A percentile compares a stretch with the other conserved stretches of the same genome.
Conservation (phyloP, 805 yeast genomes). For the Candida railenensis region DNA sequence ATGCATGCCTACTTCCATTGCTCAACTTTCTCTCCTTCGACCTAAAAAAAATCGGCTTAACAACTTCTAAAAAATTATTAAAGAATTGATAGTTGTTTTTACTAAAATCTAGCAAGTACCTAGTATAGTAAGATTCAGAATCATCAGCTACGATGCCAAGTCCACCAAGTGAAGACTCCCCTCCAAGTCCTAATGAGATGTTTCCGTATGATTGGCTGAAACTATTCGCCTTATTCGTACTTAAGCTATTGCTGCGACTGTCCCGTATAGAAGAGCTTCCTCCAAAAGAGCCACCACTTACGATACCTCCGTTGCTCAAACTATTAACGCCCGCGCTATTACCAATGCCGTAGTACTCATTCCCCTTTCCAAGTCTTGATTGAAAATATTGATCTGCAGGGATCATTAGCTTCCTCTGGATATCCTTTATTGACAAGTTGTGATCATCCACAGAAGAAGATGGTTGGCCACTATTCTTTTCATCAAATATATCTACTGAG, state of each 20-base stretch:
- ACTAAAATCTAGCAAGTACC: constrained; percentile 18
- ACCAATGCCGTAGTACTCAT: neutral
- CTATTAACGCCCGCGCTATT: neutral
- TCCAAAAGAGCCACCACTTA: neutral
- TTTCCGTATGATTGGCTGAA: neutral
- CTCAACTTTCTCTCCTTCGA: constrained; percentile 21
- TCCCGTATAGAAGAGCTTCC: neutral
- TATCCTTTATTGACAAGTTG: constrained; percentile 17
- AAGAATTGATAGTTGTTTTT: constrained; percentile 18
- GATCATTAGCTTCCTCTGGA: constrained; percentile 28
- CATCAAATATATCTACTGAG: constrained; percentile 17
- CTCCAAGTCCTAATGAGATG: neutral
- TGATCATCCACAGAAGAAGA: constrained; percentile 14
- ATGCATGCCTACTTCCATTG: constrained; percentile 21
- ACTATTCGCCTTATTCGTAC: neutral
- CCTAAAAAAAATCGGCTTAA: constrained; percentile 24
- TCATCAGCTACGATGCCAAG: constrained; percentile 17
- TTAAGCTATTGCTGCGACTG: neutral
- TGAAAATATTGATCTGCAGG: constrained; percentile 37
- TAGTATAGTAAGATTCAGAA: constrained; percentile 9
- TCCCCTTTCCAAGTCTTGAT: neutral
- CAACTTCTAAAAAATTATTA: constrained; percentile 15
- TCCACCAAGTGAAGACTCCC: constrained; percentile 13
- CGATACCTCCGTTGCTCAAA: neutral
- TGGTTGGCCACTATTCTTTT: constrained; percentile 13